Base-by-base conservation (phyloP, 2,329 filamentous ascomycete genomes). In the Colletotrichum graminicola region DNA sequence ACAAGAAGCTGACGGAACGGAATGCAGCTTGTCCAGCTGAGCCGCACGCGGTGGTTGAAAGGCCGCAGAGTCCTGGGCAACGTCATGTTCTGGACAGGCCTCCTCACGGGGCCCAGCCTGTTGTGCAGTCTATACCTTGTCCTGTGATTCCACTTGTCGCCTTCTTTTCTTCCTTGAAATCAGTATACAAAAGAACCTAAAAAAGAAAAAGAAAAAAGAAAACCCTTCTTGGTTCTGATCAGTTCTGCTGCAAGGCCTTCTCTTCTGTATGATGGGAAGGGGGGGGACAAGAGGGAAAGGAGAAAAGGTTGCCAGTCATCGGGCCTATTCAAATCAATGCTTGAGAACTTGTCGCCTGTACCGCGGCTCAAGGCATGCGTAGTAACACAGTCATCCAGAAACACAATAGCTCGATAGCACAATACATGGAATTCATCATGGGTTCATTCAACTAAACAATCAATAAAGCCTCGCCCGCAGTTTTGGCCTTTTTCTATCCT, bases 51-150 rank as follows among this genome's bases (percentile, higher is more conserved):
- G 74, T 89, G 90, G 82, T 82, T 94, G 77, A 89, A 87, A 74
- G 88, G 88, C 32, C 84, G 86, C 75, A 85, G 88, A 75, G 87
- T 89, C 1, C 76, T 94, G 26, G 93, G 92, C 0, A 95, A 95
- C 77, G 79, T 93, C 10, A 85, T 94, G 3, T 95, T 95, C 76
- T 95, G 93, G 93, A 77, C 93, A 51, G 92, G 93, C 0, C 87
- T 95, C n/a, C 93, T 93, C 71, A 92, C 92, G 2, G 92, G 92
- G 0, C 93, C 93, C 1, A 93, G 91, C 79, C 78, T 93, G 49
- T 77, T 91, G 32, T 90, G 88, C 75, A 90, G 88, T 67, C 76
- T 91, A 63, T 91, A 91, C 74, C 76, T 91, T 67, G 87, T 90
- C 52, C 77, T 91, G 39, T 91, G 49, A 71, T 52, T n/a, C n/a